Conservation (phyloP, 371 early-diverging fungal species). For the Fennellomyces sp. region DNA sequence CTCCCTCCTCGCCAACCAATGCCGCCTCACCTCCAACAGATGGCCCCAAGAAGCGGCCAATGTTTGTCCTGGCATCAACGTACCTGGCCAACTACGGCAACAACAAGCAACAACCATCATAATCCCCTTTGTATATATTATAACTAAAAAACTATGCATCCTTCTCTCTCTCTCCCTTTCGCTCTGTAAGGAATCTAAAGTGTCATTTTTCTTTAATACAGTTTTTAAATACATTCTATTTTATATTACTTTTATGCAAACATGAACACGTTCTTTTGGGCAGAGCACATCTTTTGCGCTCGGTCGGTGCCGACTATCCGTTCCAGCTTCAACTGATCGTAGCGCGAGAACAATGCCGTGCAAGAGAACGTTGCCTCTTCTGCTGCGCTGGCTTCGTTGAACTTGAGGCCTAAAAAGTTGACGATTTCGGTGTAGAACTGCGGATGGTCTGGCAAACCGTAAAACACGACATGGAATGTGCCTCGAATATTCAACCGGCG, state of each 20-base stretch:
- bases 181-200: too few species aligned
- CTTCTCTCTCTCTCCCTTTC: too few species aligned
- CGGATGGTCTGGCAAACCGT: constrained; percentile 85
- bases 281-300: constrained; percentile 74
- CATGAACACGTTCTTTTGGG: constrained; percentile 70
- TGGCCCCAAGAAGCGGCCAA: constrained; percentile 14
- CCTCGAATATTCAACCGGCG: constrained; percentile 87
- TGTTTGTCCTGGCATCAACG: constrained; percentile 27
- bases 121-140: not conserved
- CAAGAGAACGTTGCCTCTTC: constrained; percentile 67
- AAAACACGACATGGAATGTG: constrained; percentile 86
- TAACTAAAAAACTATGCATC: not conserved
- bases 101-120: constrained; percentile 5
- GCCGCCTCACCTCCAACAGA: constrained; percentile 6
- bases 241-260: constrained; percentile 54
- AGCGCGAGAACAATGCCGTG: constrained; percentile 78
- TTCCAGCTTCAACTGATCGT: constrained; percentile 86
- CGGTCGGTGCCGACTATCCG: constrained; percentile 86
- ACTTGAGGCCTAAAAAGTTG: constrained; percentile 61
- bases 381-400: constrained; percentile 51
- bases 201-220: not conserved
- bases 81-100: constrained; percentile 22
- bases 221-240: not conserved
- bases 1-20: constrained; percentile 5
- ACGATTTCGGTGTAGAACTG: constrained; percentile 91